phyloP scores from a whole-genome alignment of 2,329 filamentous ascomycete species.

The Aplosporella prunicola region DNA sequence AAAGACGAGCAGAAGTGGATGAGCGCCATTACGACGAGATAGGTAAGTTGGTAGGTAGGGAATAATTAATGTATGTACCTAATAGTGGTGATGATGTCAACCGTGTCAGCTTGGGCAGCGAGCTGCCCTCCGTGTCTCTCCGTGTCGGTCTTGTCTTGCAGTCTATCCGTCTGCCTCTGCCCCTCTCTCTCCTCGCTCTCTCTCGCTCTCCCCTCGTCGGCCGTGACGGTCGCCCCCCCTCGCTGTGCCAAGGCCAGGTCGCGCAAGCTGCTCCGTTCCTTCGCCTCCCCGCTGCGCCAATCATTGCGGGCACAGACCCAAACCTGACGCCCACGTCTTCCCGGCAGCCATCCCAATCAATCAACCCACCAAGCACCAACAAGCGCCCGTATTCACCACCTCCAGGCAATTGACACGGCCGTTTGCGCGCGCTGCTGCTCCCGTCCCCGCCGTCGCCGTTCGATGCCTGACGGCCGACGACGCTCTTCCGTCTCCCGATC shows the following conservation, averaged over 20 bases:
- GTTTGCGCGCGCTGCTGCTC: neutral
- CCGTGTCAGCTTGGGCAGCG: too few species aligned
- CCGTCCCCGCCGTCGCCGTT: constrained; percentile 7
- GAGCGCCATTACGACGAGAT: constrained; percentile 51
- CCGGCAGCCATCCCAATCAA: constrained; percentile 14
- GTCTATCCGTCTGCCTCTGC: too few species aligned
- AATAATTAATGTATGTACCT: neutral
- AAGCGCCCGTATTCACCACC: constrained; percentile 13
- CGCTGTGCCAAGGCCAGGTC: too few species aligned
- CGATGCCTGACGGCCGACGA: constrained; percentile 23
- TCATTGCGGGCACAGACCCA: constrained; percentile 5
- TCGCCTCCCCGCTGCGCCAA: constrained; percentile 11
- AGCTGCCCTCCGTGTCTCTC: too few species aligned
- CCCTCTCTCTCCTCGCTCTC: too few species aligned
- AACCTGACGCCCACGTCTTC: constrained; percentile 1
- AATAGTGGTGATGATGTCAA: too few species aligned
- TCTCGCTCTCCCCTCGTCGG: too few species aligned
- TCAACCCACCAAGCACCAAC: constrained; percentile 18
- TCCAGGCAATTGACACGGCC: neutral
- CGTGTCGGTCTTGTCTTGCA: too few species aligned
- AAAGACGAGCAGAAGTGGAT: constrained; percentile 83
- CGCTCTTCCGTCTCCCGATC: constrained; percentile 15
- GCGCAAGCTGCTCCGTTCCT: too few species aligned
- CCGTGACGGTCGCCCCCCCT: too few species aligned
- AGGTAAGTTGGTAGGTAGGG: neutral